A percentile compares a stretch with the other conserved stretches of the same genome.
phyloP scores from a whole-genome alignment of 331 rosid genomes.

The Arachis monticola region DNA sequence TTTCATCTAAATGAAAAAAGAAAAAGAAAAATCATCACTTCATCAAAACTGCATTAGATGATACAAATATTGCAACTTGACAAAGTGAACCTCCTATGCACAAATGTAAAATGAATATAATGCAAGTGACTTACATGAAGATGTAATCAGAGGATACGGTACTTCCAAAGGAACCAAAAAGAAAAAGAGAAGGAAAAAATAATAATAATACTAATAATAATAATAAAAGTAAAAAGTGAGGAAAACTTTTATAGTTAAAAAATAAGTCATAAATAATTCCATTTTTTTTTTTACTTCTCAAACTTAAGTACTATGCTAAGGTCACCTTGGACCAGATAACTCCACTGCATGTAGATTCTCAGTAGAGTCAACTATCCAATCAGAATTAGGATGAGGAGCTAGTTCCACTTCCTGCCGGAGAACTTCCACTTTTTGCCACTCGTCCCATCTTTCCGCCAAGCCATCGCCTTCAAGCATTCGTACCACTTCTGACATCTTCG shows the following conservation, averaged over 20 bases:
- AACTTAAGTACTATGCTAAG: constrained; percentile 37
- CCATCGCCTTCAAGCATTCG: constrained; percentile 92
- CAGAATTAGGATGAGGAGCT: constrained; percentile 75
- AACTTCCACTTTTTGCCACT: constrained; percentile 90
- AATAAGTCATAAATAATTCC: constrained; percentile 42
- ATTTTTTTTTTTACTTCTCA: constrained; percentile 6
- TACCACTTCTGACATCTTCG: constrained; percentile 89
- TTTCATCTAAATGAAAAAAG: constrained; percentile 45
- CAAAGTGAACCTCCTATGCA: constrained; percentile 72
- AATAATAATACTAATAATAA: neutral
- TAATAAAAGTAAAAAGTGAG: neutral
- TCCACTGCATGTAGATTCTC: constrained; percentile 86
- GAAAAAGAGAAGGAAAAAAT: neutral
- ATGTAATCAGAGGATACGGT: constrained; percentile 54
- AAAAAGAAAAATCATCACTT: constrained; percentile 37
- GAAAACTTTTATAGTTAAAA: constrained; percentile 38
- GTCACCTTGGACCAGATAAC: constrained; percentile 88
- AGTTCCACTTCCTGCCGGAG: constrained; percentile 82
- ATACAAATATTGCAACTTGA: constrained; percentile 58
- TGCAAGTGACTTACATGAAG: constrained; percentile 58
- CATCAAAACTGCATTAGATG: constrained; percentile 57
- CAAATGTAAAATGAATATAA: constrained; percentile 78
- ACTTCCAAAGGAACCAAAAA: constrained; percentile 33
- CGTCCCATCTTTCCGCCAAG: constrained; percentile 90
- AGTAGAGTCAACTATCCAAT: constrained; percentile 84